A percentile compares a stretch with the other conserved stretches of the same genome.
Conservation (phyloP, 345 rosid species). For the Mangifera indica region DNA sequence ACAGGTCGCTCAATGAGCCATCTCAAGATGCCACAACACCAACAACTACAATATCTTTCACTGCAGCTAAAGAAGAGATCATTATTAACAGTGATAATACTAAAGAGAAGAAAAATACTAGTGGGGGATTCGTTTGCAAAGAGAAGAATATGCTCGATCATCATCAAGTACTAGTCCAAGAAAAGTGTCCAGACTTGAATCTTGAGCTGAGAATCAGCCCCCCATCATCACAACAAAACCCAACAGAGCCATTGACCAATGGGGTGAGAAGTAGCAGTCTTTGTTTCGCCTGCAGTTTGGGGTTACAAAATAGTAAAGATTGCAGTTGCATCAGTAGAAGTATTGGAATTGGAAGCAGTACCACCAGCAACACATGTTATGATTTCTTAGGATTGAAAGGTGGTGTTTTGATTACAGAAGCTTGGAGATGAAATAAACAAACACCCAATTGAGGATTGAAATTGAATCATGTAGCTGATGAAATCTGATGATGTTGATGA, state of each 20-base stretch:
- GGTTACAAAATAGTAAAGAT: constrained; percentile 49
- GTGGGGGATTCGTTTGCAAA: constrained; percentile 26
- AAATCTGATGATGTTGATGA: neutral
- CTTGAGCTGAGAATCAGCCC: constrained; percentile 88
- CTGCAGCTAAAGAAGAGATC: constrained; percentile 18
- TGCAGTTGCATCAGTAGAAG: constrained; percentile 44
- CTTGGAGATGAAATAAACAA: constrained; percentile 57
- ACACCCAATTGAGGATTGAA: neutral
- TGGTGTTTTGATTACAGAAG: constrained; percentile 58
- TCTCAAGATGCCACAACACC: constrained; percentile 10
- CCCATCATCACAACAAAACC: constrained; percentile 49
- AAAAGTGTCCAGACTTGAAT: constrained; percentile 68
- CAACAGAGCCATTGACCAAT: constrained; percentile 22
- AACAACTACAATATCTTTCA: constrained; percentile 38
- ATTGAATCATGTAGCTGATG: constrained; percentile 19
- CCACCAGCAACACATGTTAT: constrained; percentile 40
- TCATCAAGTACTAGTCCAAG: constrained; percentile 27
- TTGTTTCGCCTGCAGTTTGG: constrained; percentile 59
- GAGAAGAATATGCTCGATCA: constrained; percentile 15
- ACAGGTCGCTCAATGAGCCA: constrained; percentile 50
- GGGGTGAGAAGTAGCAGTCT: constrained; percentile 19
- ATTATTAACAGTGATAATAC: no score
- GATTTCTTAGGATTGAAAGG: constrained; percentile 80
- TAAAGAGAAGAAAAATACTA: constrained; percentile 11
- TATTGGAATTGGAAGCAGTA: constrained; percentile 25